A percentile compares a stretch with the other conserved stretches of the same genome.
Conservation (phyloP, 2,329 filamentous ascomycete genomes). For the Dactylella cylindrospora region DNA sequence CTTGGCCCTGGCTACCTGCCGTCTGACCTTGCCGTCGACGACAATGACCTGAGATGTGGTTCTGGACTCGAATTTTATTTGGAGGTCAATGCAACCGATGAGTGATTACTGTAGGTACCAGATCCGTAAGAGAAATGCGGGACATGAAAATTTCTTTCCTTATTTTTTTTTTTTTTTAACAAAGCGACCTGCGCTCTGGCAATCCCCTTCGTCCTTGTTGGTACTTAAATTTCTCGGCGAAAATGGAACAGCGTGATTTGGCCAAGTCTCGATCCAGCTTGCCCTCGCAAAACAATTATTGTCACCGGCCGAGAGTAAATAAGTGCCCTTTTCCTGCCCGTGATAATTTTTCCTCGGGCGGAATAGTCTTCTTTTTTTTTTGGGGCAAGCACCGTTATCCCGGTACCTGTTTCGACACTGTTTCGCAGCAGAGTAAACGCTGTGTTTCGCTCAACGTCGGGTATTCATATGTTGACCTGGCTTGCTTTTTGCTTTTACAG, state of each 20-base stretch:
- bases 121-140: background rate
- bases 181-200: slow-evolving; percentile 23
- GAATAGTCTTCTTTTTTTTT: slow-evolving; percentile 2
- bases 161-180: slow-evolving; percentile 22
- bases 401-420: background rate
- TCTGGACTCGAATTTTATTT: slow-evolving; percentile 3
- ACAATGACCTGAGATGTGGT: slow-evolving; percentile 23
- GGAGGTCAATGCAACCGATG: slow-evolving; percentile 28
- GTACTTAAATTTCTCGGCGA: slow-evolving; percentile 22
- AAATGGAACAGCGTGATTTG: slow-evolving; percentile 24
- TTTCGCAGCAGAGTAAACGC: slow-evolving; percentile 13
- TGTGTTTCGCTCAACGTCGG: background rate
- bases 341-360: slow-evolving; percentile 38
- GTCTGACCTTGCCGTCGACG: slow-evolving; percentile 34
- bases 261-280: slow-evolving; percentile 8
- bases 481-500: slow-evolving; percentile 19
- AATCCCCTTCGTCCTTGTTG: slow-evolving; percentile 1
- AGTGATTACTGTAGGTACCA: slow-evolving; percentile 5
- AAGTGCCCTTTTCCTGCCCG: slow-evolving; percentile 27
- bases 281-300: slow-evolving; percentile 6
- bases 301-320: slow-evolving; percentile 20
- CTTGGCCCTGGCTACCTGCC: slow-evolving; percentile 37
- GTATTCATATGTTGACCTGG: slow-evolving; percentile 14
- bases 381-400: background rate
- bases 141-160: slow-evolving; percentile 9